These are phyloP conservation scores for Gracilaria domingensis DNA, from an alignment of 23 red algal species.

Conservation along the genomic window DNA sequence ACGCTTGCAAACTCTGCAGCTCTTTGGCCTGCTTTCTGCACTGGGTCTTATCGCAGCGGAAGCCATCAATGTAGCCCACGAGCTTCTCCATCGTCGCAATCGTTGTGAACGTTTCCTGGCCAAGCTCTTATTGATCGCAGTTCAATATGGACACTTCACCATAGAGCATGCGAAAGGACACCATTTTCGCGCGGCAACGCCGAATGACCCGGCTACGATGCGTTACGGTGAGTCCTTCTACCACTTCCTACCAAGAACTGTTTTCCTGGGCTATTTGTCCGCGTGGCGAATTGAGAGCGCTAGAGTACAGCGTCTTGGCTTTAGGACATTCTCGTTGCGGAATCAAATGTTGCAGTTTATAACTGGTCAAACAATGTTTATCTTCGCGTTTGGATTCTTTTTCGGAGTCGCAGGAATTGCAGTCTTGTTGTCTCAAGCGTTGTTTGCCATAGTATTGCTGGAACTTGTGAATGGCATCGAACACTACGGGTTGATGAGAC, in stretches of 20 bases:
- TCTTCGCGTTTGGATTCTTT: conserved; percentile 26
- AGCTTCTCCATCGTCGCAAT: conserved; percentile 80
- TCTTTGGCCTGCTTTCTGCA: conserved; percentile 67
- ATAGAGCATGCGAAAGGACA: conserved; percentile 93
- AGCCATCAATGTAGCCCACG: conserved; percentile 84
- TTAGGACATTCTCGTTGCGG: background rate
- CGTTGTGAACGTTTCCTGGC: conserved; percentile 37
- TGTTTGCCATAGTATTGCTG: conserved; percentile 73
- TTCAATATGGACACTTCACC: conserved; percentile 83
- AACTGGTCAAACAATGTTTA: conserved; percentile 13
- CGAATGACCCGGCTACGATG: conserved; percentile 84
- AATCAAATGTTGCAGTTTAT: conserved; percentile 59
- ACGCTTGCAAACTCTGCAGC: background rate
- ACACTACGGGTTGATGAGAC: conserved; percentile 87
- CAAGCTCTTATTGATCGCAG: conserved; percentile 52
- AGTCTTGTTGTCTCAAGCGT: conserved; percentile 73
- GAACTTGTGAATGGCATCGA: conserved; percentile 96
- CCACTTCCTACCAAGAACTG: conserved; percentile 78
- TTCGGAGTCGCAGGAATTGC: conserved; percentile 40
- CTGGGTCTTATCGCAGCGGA: conserved; percentile 77
- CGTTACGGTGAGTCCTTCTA: conserved; percentile 81
- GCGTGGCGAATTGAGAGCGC: conserved; percentile 80
- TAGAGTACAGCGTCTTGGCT: conserved; percentile 28
- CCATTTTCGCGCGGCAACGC: conserved; percentile 84
- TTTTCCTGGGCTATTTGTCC: conserved; percentile 56